A percentile compares a stretch with the other conserved stretches of the same genome.
phyloP scores from a whole-genome alignment of 352 stramenopile species.

The Globisporangium cederbergense region DNA sequence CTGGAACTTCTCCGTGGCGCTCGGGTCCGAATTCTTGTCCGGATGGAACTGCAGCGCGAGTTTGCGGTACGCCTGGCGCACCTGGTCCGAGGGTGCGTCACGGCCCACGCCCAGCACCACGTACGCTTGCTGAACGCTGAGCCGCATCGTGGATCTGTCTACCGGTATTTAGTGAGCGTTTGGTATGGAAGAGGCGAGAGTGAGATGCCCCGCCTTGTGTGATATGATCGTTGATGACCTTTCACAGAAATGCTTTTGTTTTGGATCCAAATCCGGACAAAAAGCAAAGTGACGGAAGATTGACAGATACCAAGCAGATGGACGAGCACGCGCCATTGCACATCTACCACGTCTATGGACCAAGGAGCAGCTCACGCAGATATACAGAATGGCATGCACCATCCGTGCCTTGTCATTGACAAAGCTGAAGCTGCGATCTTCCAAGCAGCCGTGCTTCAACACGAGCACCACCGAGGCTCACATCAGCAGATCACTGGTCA shows the following conservation, averaged over 20 bases:
- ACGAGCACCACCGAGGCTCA: too few species aligned
- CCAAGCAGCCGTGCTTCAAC: too few species aligned
- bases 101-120: slow-evolving; percentile 35
- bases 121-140: slow-evolving; percentile 45
- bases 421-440: too few species aligned
- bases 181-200: too few species aligned
- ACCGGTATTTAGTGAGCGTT: background rate
- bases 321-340: too few species aligned
- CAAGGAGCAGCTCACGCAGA: too few species aligned
- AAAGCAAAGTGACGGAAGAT: background rate
- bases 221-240: background rate
- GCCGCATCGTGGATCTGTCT: slow-evolving; percentile 16
- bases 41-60: slow-evolving; percentile 67
- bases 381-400: too few species aligned
- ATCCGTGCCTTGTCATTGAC: too few species aligned
- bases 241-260: background rate
- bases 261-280: background rate
- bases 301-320: background rate
- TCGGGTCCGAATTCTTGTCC: slow-evolving; percentile 62
- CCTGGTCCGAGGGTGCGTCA: slow-evolving; percentile 38
- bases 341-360: too few species aligned
- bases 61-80: slow-evolving; percentile 57
- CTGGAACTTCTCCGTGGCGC: slow-evolving; percentile 69
- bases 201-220: too few species aligned
- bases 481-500: too few species aligned